Evolutionary conservation across 352 stramenopile species (phyloP), one percentile per base, ranked within the genome.

Genomic region (Pythium dissimile): DNA sequence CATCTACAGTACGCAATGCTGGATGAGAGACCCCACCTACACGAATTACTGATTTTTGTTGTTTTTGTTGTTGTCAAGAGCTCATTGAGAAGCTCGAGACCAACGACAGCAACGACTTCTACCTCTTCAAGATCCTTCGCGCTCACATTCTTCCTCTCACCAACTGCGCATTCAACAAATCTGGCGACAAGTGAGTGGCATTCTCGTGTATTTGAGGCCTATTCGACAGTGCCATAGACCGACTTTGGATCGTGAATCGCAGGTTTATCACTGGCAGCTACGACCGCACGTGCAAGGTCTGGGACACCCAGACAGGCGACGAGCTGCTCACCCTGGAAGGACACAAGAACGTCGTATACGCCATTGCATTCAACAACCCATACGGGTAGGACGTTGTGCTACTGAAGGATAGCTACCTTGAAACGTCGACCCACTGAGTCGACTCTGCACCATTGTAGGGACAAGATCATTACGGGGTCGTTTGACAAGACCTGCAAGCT

Each of bases 111-210:
- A 93, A 88, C 60, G 93, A 98, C 62, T 98, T 98, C 51, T 98
- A 98, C 67, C 69, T 98, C 7, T 98, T 98, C 72, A 98, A 98
- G 77, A 98, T 98, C 67, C 69, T 98, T 32, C 73, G 91, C 13
- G 92, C 93, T 15, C 94, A 98, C 68, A 98, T 98, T 39, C 68
- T 98, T 42, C 94, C 94, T 23, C 69, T 98, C 44, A 98, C 94
- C 24, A 98, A 98, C 67, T 98, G 94, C 57, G 94, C 92, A 21
- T 98, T 98, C 74, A 98, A 98, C 85, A 98, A 98, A 63, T 94
- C 80, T 9, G 94, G 94, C 42, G 94, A 98, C 78, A 97, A 98
- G 80, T 93, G 69, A 35, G 54, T 30, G 47, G 20, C 30, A 35
- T 2, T 4, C 7, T 23, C 18, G 38, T 16, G 15, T 51, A 16